Evolutionary conservation across 768 basidiomycete species (phyloP), one percentile per base, ranked within the genome.

Genomic region (Mycena filopes): DNA sequence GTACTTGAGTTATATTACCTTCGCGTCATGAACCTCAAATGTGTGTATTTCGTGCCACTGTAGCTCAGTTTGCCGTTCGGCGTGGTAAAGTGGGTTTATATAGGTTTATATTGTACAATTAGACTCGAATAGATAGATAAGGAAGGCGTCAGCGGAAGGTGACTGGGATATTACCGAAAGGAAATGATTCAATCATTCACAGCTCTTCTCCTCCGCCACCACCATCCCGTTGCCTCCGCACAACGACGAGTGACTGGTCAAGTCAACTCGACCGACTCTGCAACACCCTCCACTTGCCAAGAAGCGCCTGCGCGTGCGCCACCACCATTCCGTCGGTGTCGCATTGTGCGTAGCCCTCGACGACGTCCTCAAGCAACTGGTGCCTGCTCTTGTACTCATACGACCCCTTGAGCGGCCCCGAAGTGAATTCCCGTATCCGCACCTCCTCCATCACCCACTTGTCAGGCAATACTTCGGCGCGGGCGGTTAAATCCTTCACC

Each of bases 311-410:
- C 11, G 38, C 28, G 20, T 43, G 16, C 20, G 16, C 9, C 8
- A 9, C 8, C 47, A 66, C 46, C 23, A 20, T 13, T 3, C 49
- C 41, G 3, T 29, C 48, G 2, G 9, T 23, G 20, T 55, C 53
- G 28, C n/a, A 26, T 20, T 28, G 28, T n/a, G 15, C 28, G 20
- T 62, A 67, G 6, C 28, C 31, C 3, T 29, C 49, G 4, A 42
- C 57, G 21, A 67, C 12, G 2, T 33, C 13, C 25, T 48, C 21
- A 31, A 67, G 38, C 28, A 67, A 21, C 50, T 62, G 33, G n/a
- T 18, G 23, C 50, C n/a, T 67, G 49, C 46, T 46, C 55, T 47
- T 57, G 48, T 21, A 16, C 33, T 50, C 45, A 21, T 66, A 55
- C 20, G 4, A 13, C 10, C 43, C 54, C 29, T 29, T 25, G 7